These are phyloP conservation scores for Remersonia thermophila DNA, from an alignment of 2,329 filamentous ascomycete genomes.

Conservation along the genomic window DNA sequence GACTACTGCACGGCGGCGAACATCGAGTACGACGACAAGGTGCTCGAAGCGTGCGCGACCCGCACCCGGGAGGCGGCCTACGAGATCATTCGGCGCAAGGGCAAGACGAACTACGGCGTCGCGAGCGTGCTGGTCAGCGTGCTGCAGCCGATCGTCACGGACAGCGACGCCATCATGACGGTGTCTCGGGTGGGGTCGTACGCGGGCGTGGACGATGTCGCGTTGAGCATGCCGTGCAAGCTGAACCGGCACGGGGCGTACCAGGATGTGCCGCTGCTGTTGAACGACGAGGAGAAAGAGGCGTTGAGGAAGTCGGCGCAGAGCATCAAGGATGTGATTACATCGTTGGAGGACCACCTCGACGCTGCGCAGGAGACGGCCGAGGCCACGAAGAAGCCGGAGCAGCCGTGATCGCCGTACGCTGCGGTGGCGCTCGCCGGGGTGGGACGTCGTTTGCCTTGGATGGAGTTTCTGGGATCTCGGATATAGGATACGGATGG, in stretches of 20 bases:
- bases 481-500: no score
- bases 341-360: neutral
- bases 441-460: no score
- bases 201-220: constrained; percentile 17
- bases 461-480: no score
- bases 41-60: constrained; percentile 16
- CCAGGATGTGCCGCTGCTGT: constrained; percentile 16
- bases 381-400: no score
- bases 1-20: constrained; percentile 18
- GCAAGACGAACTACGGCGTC: constrained; percentile 23
- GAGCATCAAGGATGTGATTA: constrained; percentile 15
- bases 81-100: constrained; percentile 23
- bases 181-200: constrained; percentile 19
- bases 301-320: constrained; percentile 15
- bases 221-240: constrained; percentile 20
- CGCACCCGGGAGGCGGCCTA: constrained; percentile 21
- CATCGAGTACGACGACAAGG: constrained; percentile 16
- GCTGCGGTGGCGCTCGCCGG: no score
- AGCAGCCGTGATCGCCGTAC: no score
- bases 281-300: constrained; percentile 15
- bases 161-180: constrained; percentile 19
- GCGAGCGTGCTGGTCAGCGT: constrained; percentile 21
- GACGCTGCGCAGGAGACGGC: no score
- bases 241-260: constrained; percentile 18
- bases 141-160: constrained; percentile 20